Evolutionary conservation across 805 yeast genomes (phyloP).

Genomic region (Clavispora carvajalis): DNA sequence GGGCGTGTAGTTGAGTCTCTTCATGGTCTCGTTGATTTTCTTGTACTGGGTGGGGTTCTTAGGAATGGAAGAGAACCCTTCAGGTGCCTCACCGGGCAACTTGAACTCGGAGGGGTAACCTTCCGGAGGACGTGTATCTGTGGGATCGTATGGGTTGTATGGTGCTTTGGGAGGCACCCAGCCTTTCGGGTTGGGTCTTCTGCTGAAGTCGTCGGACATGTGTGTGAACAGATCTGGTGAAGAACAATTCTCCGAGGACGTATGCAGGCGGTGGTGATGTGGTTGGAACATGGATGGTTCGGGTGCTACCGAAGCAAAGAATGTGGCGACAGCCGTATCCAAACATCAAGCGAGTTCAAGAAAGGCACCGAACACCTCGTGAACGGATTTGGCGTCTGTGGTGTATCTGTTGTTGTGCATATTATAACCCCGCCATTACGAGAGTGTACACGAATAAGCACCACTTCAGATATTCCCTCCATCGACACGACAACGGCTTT

Average conservation of each 20-base stretch:
- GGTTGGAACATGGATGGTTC: no score
- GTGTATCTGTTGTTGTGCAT: slow-evolving; percentile 1
- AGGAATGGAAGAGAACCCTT: slow-evolving; percentile 54
- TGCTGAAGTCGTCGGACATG: slow-evolving; percentile 32
- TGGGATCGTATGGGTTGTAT: slow-evolving; percentile 79
- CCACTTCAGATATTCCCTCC: no score
- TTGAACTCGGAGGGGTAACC: slow-evolving; percentile 83
- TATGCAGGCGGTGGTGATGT: neutral
- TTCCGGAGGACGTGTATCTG: slow-evolving; percentile 70
- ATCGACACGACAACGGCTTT: no score
- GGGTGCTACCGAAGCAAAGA: no score
- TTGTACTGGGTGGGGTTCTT: slow-evolving; percentile 62
- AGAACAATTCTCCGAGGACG: neutral
- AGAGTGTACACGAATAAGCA: neutral
- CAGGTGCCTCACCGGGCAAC: slow-evolving; percentile 57
- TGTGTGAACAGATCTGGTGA: neutral
- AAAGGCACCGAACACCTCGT: no score
- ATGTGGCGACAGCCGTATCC: no score
- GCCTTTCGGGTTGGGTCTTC: slow-evolving; percentile 72
- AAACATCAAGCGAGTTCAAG: no score
- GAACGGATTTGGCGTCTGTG: no score
- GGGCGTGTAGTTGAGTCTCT: slow-evolving; percentile 68
- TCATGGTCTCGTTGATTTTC: slow-evolving; percentile 69
- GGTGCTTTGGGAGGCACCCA: slow-evolving; percentile 83
- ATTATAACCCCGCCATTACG: neutral